Base-by-base conservation (phyloP, 768 basidiomycete species). In the Tulasnella sp. region DNA sequence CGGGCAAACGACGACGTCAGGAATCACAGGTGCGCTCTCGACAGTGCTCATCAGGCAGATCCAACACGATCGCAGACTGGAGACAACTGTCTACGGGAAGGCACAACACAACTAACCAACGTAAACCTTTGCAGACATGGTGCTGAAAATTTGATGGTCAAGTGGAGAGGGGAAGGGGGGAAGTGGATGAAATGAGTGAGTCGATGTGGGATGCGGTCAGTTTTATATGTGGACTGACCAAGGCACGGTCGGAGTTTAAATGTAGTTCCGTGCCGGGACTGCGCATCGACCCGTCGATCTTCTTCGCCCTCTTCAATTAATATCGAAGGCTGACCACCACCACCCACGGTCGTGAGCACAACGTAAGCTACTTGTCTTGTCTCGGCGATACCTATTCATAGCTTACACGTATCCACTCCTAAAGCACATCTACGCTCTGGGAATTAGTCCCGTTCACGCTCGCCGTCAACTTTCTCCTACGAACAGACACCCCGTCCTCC, bases 281-380 rank as follows among this genome's bases (percentile, higher is more conserved):
- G 52, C 52, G 52, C 52, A 52, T 52, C 52, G 21, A 44, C 52
- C 52, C 12, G 52, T 52, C 52, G 52, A 52, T 52, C 52, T 52
- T n/a, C 52, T 21, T 52, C 52, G n/a, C 52, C 52, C 52, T n/a
- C 52, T 1, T 52, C 19, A 44, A 44, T 18, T n/a, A n/a, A n/a
- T n/a, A n/a, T n/a, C 3, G 44, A 44, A 44, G 44, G 44, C 14
- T 3, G 14, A n/a, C 52, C 52, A 52, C 52, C n/a, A 24, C 52
- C n/a, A n/a, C 21, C n/a, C 52, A 88, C 98, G 96, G 91, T 98
- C 97, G 21, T n/a, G 52, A 21, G 52, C 52, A 52, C 52, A 16
- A 44, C 16, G 44, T 44, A 18, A 44, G 16, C 16, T 44, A 44
- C 12, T 16, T 44, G 44, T 44, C 8, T 18, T 18, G 44, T 44